phyloP scores from a whole-genome alignment of 768 basidiomycete genomes.

The Cytidiella melzeri region DNA sequence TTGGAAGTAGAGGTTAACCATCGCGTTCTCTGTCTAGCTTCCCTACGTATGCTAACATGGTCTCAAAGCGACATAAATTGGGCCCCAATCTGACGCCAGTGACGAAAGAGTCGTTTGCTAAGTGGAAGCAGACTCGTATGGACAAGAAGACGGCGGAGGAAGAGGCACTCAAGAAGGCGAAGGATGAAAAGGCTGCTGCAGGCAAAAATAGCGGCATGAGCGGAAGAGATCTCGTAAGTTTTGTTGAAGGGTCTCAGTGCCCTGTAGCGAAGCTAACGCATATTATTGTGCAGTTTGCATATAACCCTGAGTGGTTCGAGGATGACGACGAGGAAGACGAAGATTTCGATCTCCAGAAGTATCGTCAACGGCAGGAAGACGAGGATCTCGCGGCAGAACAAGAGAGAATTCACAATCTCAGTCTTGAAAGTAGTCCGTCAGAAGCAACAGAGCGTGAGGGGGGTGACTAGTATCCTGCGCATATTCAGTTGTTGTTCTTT shows the following conservation, averaged over 20 bases:
- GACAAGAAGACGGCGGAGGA: conserved; percentile 91
- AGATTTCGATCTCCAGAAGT: conserved; percentile 47
- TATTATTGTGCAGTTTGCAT: conserved; percentile 64
- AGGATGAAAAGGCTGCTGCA: conserved; percentile 70
- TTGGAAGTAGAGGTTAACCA: conserved; percentile 92
- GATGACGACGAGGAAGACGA: conserved; percentile 56
- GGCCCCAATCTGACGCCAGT: conserved; percentile 88
- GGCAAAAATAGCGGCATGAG: conserved; percentile 94
- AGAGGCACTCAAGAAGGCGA: conserved; percentile 62
- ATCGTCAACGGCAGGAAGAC: conserved; percentile 56
- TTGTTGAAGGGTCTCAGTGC: not conserved
- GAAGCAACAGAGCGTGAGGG: conserved; percentile 7
- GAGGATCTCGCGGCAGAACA: conserved; percentile 52
- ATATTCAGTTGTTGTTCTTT: not conserved
- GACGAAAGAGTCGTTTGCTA: conserved; percentile 83
- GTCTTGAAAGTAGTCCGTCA: conserved; percentile 29
- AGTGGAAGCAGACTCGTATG: conserved; percentile 93
- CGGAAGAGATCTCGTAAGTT: conserved; percentile 86
- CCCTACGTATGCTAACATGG: not conserved
- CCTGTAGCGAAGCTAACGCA: not conserved
- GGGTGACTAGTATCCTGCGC: not conserved
- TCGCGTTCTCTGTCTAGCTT: not conserved
- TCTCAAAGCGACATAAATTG: conserved; percentile 82
- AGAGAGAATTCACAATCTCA: conserved; percentile 41
- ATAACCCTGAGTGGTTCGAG: conserved; percentile 92